Base-by-base conservation (phyloP, 345 rosid genomes). In the Eutrema japonicum region DNA sequence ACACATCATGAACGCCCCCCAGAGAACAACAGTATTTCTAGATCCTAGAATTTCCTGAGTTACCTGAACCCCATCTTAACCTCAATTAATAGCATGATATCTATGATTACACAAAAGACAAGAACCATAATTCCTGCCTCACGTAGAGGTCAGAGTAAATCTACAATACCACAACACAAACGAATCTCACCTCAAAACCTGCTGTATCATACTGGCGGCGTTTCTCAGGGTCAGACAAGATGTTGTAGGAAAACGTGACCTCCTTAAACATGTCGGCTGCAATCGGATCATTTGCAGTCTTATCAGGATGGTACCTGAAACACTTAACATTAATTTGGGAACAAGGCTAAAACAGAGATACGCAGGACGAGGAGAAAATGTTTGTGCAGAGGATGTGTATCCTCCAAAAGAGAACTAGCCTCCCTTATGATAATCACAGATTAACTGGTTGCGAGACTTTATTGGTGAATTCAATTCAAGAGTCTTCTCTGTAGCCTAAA, bases 271-370 rank as follows among this genome's bases (percentile, higher is more conserved):
- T 84, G 74, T 96, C 95, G 16, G 98, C 89, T 60, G 98, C 97
- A 76, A 87, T 63, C 37, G 98, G 91, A 71, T 96, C 96, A 83
- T 96, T 92, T 38, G 88, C 89, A 78, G 90, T 96, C 83, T 96
- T 92, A 88, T 92, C 99, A 73, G 98, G 99, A 85, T 92, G 98
- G 66, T 96, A 96, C 88, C 99, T 96, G 88, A 71, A 49, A 79
- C 54, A 80, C 51, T 13, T 62, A 50, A n/a, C 42, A 71, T 49
- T 6, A 8, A 8, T 38, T 27, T n/a, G 5, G 0, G 65, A 74
- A 57, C 45, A 32, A 46, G 8, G 54, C 45, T 42, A 14, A 10
- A 62, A 29, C 50, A 75, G 49, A 73, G 48, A 54, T 54, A 22
- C 0, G 3, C 29, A 52, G 6, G 2, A 35, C 47, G 7, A 36